Base-by-base conservation (phyloP, 2,329 filamentous ascomycete species). In the Aureobasidium sp. region DNA sequence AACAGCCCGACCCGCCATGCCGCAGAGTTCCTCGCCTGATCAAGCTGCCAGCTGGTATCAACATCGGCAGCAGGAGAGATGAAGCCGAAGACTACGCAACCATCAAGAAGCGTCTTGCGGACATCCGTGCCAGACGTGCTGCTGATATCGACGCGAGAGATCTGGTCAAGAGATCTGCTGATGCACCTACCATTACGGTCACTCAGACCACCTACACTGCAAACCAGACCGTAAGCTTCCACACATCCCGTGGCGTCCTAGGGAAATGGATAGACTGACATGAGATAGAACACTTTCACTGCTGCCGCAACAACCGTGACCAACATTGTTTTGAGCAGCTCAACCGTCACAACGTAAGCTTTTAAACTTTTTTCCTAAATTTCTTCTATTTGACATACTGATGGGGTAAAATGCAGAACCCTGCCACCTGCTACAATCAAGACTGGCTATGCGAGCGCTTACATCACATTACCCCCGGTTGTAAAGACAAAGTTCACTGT, bases 391-490 rank as follows among this genome's bases (percentile, higher is more conserved):
- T 22, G 5, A 40, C 35, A 24, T n/a, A 10, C 16, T 68, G 64
- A 63, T 1, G n/a, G n/a, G n/a, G n/a, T n/a, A n/a, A n/a, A n/a
- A n/a, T n/a, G n/a, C n/a, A 62, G 59, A 2, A 68, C 63, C 0
- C 56, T 69, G 1, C 66, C 68, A 3, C 65, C 68, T 16, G 57
- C 60, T 3, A 72, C 70, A 0, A 59, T 71, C 8, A 63, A 63
- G 40, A 66, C 63, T 4, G 69, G 69, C 8, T 55, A 63, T 14
- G 63, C 61, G 14, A 68, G 64, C 1, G 54, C 57, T 2, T 69
- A 65, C 0, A 62, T 64, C 8, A 71, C 69, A 1, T 62, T 66
- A 2, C 67, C 69, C 5, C 67, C 67, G 2, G 62, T 63, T 0
- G 70, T 67, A 0, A 68, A 67, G 55, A 69, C 68, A 3, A 54